Base-by-base conservation (phyloP, 75 land plant genomes). In the Pseudotsuga menziesii region DNA sequence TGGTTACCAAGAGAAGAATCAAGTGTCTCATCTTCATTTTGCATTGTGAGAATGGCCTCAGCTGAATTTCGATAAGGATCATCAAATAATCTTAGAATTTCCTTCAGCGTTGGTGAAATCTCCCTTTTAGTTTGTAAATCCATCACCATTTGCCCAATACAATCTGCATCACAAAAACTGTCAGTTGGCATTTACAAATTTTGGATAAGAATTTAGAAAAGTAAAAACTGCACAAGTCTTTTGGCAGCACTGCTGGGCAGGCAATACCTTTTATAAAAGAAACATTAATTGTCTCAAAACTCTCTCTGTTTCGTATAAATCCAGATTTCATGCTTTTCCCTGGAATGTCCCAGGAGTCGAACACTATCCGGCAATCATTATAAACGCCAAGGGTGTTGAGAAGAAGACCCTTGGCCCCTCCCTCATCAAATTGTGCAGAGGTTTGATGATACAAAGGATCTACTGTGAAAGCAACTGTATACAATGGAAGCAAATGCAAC, bases 401-500 rank as follows among this genome's bases (percentile, higher is more conserved):
- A 11, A 97, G 83, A 60, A 97, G 95, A 72, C 99, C 99, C 76
- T 87, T 92, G 17, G 98, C 98, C 76, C 99, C 99, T 84, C 99
- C 99, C 85, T 97, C 99, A 88, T 97, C 99, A 82, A 97, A 94
- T 69, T 94, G 99, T 29, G 99, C 98, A 78, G 98, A 94, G 72
- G 93, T 97, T 69, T 94, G 98, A 82, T 94, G 95, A 80, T 94
- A 97, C 8, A 97, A 87, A 35, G 99, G 99, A 85, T 97, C 99
- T 20, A 97, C 95, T 8, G 89, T 88, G 77, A 97, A 92, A 14
- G 95, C 98, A 83, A 84, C 99, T 97, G 78, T 57, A 94, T 78
- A 54, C 78, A 76, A 76, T 62, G n/a, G 41, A 69, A 69, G 72
- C 72, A 41, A 69, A 44, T 41, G 48, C 54, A 69, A n/a, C 12